phyloP scores from a whole-genome alignment of 805 yeast genomes.

The Komagataella ulmi region DNA sequence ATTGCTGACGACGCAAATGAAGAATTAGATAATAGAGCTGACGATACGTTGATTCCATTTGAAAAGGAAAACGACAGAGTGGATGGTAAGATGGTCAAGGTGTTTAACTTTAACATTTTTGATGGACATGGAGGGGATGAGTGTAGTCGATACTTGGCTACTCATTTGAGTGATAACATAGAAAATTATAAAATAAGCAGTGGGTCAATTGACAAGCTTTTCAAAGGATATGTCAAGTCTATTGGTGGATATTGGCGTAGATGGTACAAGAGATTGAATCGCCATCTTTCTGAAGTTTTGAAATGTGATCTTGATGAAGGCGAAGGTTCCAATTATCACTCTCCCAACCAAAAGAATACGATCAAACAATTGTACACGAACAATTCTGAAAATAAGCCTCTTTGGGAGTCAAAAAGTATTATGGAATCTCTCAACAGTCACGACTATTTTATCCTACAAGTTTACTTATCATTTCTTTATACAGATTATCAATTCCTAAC shows the following conservation, averaged over 20 bases:
- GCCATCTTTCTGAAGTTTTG: constrained; percentile 10
- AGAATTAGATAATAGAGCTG: not conserved
- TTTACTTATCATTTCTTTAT: constrained; percentile 50
- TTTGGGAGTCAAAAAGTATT: constrained; percentile 1
- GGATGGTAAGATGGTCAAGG: constrained; percentile 11
- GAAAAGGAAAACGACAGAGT: not conserved
- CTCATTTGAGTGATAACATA: constrained; percentile 37
- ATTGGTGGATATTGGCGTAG: constrained; percentile 84
- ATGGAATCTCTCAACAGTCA: constrained; percentile 8
- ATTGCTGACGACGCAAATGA: not conserved
- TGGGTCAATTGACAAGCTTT: constrained; percentile 23
- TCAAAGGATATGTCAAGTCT: constrained; percentile 38
- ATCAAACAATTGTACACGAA: not conserved
- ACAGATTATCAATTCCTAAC: constrained; percentile 50
- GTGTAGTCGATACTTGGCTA: constrained; percentile 49
- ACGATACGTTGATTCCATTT: not conserved
- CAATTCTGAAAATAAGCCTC: not conserved
- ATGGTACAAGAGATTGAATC: constrained; percentile 35
- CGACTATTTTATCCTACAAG: constrained; percentile 48
- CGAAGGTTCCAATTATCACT: too few relatives aligned
- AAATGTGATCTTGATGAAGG: constrained; percentile 5
- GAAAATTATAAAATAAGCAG: constrained; percentile 29
- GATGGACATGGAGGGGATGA: constrained; percentile 94
- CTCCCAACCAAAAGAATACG: not conserved
- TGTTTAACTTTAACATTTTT: constrained; percentile 64